phyloP scores from a whole-genome alignment of 495 filamentous ascomycete species.

The Entonaema liquescens region DNA sequence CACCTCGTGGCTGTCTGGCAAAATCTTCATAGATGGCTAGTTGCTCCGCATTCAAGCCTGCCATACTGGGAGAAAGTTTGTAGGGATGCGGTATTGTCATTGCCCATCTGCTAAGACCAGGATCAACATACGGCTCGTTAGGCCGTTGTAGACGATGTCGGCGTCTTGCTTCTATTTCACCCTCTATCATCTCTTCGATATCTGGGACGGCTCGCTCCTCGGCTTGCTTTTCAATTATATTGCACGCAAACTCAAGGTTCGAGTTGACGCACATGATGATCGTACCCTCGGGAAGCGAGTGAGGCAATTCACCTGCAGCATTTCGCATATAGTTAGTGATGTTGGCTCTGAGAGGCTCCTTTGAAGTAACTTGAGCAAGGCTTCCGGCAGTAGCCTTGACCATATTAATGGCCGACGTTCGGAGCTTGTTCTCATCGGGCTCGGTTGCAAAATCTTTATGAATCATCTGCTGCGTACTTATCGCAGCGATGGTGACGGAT shows the following conservation, averaged over 20 bases:
- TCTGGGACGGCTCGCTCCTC: conserved; percentile 92
- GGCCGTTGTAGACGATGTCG: conserved; percentile 74
- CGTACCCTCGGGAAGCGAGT: conserved; percentile 82
- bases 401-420: conserved; percentile 86
- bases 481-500: conserved; percentile 96
- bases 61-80: conserved; percentile 68
- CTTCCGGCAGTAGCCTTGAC: conserved; percentile 92
- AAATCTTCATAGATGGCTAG: conserved; percentile 97
- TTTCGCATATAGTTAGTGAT: conserved; percentile 95
- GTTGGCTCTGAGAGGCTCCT: conserved; percentile 93
- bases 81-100: conserved; percentile 90
- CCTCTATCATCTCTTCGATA: conserved; percentile 89
- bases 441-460: conserved; percentile 96
- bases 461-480: conserved; percentile 91
- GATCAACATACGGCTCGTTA: conserved; percentile 83
- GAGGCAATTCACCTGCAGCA: conserved; percentile 72
- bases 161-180: conserved; percentile 74
- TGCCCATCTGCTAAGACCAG: conserved; percentile 81
- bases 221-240: conserved; percentile 90
- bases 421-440: conserved; percentile 83
- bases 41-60: conserved; percentile 88
- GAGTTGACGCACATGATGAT: conserved; percentile 99
- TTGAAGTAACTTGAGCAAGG: conserved; percentile 95
- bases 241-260: conserved; percentile 92
- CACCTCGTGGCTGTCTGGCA: conserved; percentile 76